phyloP scores from a whole-genome alignment of 495 filamentous ascomycete species.

The Aspergillus biplanus region DNA sequence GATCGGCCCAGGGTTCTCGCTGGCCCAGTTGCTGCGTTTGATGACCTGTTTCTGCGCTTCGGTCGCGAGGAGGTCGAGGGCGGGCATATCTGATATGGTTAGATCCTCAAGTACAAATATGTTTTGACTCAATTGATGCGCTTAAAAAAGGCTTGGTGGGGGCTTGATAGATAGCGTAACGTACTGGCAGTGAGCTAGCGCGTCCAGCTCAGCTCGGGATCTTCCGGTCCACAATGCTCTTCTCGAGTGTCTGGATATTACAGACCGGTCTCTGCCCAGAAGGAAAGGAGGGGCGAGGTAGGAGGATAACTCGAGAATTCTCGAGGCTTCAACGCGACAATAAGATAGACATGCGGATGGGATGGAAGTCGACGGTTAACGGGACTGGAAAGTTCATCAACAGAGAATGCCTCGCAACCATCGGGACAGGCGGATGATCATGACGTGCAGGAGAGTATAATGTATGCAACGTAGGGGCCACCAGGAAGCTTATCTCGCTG shows the following conservation, averaged over 20 bases:
- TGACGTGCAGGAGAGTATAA: slow-evolving; percentile 27
- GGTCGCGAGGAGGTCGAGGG: slow-evolving; percentile 34
- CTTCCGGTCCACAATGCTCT: neutral
- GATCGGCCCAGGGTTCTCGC: slow-evolving; percentile 52
- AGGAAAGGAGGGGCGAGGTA: neutral
- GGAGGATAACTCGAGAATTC: neutral
- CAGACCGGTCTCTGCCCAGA: neutral
- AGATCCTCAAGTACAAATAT: neutral
- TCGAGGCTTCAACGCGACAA: neutral
- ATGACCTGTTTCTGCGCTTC: slow-evolving; percentile 26
- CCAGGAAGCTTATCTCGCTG: slow-evolving; percentile 18
- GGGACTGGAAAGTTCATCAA: neutral
- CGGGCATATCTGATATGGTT: slow-evolving; percentile 38
- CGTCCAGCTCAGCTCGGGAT: neutral
- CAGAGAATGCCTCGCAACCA: neutral
- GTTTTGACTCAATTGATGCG: neutral
- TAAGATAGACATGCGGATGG: neutral
- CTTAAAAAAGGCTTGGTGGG: neutral
- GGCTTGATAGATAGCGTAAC: neutral
- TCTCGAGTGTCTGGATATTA: neutral
- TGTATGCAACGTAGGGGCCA: slow-evolving; percentile 22
- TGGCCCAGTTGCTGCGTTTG: slow-evolving; percentile 54
- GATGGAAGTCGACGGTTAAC: neutral
- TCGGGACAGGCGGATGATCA: slow-evolving; percentile 20
- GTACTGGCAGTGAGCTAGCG: neutral